Evolutionary conservation across 257 asterid species (phyloP).

Genomic region (Solanum etuberosum): DNA sequence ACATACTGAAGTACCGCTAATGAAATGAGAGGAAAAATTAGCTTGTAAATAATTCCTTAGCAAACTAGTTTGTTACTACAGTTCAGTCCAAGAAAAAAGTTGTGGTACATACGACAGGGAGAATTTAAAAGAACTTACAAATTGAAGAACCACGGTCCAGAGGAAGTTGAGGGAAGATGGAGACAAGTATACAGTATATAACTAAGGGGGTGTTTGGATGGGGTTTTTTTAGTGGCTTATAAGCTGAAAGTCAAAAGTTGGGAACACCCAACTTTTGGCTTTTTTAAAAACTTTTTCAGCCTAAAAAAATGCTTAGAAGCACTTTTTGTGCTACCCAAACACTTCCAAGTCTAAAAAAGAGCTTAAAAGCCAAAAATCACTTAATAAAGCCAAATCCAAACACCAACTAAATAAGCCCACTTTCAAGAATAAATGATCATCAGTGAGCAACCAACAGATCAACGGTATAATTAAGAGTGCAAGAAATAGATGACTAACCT

Average conservation of each 20-base stretch:
- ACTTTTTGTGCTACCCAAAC: not conserved
- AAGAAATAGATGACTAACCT: not conserved
- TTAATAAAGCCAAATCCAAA: not conserved
- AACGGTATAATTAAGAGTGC: not conserved
- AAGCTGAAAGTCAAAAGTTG: no score
- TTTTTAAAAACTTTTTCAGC: not conserved
- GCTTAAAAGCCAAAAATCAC: not conserved
- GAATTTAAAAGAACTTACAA: not conserved
- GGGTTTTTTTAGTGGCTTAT: not conserved
- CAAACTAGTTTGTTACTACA: not conserved
- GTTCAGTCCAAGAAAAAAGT: not conserved
- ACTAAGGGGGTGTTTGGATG: not conserved
- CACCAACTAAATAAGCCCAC: not conserved
- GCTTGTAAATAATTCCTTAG: not conserved
- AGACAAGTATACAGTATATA: not conserved
- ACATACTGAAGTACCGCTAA: not conserved
- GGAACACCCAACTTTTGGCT: not conserved
- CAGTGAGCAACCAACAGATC: not conserved
- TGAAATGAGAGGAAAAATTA: not conserved
- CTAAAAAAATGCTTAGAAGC: not conserved
- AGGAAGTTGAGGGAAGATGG: not conserved
- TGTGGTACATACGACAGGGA: not conserved
- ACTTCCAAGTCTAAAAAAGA: not conserved
- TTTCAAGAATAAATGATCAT: not conserved
- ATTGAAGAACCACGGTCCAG: not conserved